Conservation (phyloP, 495 filamentous ascomycete species). For the Podospora tetraspora region DNA sequence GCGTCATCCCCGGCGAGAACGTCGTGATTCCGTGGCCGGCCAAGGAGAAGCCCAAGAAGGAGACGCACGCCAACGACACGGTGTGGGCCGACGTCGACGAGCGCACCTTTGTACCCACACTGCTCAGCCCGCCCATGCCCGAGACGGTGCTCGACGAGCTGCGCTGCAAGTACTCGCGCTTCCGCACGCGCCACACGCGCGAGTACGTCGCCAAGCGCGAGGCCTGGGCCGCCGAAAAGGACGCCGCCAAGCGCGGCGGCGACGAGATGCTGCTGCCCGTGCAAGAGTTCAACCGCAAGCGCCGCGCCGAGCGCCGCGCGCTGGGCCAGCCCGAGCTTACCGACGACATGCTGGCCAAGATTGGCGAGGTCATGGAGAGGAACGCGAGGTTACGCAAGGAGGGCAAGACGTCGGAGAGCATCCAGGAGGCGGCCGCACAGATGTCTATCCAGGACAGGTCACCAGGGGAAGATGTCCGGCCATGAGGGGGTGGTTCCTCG, state of each 20-base stretch:
- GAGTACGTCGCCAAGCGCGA: conserved; percentile 59
- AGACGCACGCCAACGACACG: conserved; percentile 59
- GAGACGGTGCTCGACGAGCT: conserved; percentile 76
- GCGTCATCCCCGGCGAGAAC: conserved; percentile 55
- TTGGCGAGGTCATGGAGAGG: conserved; percentile 59
- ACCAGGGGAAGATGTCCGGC: neutral
- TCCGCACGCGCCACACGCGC: conserved; percentile 72
- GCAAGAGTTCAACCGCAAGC: conserved; percentile 46
- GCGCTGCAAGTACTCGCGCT: conserved; percentile 75
- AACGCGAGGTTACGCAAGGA: conserved; percentile 33
- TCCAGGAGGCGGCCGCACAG: neutral
- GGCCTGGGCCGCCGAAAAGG: conserved; percentile 56
- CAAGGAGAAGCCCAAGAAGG: conserved; percentile 37
- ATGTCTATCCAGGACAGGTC: neutral
- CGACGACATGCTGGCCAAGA: conserved; percentile 56
- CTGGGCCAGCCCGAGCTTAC: conserved; percentile 49
- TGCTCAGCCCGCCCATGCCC: conserved; percentile 76
- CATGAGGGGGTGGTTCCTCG: neutral
- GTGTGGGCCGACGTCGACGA: conserved; percentile 68
- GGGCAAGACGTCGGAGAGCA: neutral
- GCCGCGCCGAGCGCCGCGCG: conserved; percentile 39
- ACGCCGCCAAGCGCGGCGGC: conserved; percentile 47
- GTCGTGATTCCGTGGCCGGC: conserved; percentile 70
- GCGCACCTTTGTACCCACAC: conserved; percentile 66
- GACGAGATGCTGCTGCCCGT: conserved; percentile 51